Evolutionary conservation across 768 basidiomycete genomes (phyloP).

Genomic region (Dentipellis fragilis): DNA sequence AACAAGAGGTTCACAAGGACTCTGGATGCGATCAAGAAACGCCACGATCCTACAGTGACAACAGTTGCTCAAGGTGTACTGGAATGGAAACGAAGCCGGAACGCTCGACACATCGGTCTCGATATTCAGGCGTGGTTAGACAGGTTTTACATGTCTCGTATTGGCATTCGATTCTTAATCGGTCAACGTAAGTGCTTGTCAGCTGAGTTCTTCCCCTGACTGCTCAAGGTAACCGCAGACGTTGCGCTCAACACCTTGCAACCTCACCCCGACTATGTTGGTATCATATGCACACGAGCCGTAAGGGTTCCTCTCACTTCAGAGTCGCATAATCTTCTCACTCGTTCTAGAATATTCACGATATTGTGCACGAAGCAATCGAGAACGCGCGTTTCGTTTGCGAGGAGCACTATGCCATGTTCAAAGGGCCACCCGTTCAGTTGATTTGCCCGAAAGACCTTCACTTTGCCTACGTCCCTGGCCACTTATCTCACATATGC

Average conservation of each 20-base stretch:
- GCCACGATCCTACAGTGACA: conserved; percentile 96
- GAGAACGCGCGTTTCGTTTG: conserved; percentile 93
- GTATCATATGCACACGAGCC: conserved; percentile 92
- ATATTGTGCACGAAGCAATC: conserved; percentile 97
- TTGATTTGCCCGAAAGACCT: conserved; percentile 87
- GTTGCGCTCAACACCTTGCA: conserved; percentile 90
- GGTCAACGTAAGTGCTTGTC: conserved; percentile 61
- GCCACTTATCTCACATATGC: conserved; percentile 91
- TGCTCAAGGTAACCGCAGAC: conserved; percentile 36
- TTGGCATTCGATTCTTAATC: conserved; percentile 93
- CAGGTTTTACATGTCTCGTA: conserved; percentile 92
- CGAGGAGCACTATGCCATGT: conserved; percentile 91
- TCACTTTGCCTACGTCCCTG: conserved; percentile 90
- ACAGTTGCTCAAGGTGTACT: conserved; percentile 94
- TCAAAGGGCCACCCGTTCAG: conserved; percentile 92
- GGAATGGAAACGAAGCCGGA: conserved; percentile 83
- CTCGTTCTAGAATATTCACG: conserved; percentile 69
- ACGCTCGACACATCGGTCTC: conserved; percentile 60
- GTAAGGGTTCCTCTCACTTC: conserved; percentile 31
- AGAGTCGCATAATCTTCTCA: background rate
- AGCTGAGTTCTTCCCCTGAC: conserved; percentile 81
- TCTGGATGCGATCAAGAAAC: conserved; percentile 80
- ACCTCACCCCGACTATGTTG: conserved; percentile 86
- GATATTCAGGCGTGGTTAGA: conserved; percentile 96
- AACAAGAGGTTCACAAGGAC: conserved; percentile 84